phyloP scores from a whole-genome alignment of 768 basidiomycete species.

The Xerocomellus chrysenteron region DNA sequence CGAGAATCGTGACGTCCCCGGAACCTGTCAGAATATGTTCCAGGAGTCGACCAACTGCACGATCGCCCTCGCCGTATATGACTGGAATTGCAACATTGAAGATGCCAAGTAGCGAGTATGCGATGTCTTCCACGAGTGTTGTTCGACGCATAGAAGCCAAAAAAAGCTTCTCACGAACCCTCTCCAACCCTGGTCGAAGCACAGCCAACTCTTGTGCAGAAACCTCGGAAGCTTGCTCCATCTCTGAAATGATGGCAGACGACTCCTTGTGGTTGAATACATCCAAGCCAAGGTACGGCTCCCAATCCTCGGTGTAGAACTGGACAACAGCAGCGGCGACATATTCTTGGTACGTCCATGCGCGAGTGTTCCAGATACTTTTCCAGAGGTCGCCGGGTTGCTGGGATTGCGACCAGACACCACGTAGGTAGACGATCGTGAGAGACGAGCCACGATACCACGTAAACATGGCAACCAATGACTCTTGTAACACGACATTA shows the following conservation, averaged over 20 bases:
- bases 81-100: constrained; percentile 1
- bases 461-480: too few species aligned
- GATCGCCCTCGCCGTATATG: constrained; percentile 11
- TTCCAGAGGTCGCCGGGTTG: not conserved
- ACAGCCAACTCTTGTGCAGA: not conserved
- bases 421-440: too few species aligned
- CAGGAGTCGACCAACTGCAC: not conserved
- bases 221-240: not conserved
- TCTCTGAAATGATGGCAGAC: not conserved
- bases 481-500: too few species aligned
- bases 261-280: constrained; percentile 7
- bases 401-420: too few species aligned
- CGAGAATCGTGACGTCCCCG: too few species aligned
- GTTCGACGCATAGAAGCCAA: constrained; percentile 13
- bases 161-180: constrained; percentile 3
- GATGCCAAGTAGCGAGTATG: constrained; percentile 10
- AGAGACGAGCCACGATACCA: too few species aligned
- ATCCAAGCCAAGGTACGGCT: constrained; percentile 1
- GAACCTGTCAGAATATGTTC: too few species aligned
- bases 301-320: constrained; percentile 14
- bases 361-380: constrained; percentile 14
- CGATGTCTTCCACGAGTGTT: constrained; percentile 11
- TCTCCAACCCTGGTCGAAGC: not conserved
- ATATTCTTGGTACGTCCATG: not conserved
- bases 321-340: not conserved